Percentiles rank a stretch among this genome's conserved stretches.
phyloP scores from a whole-genome alignment of 1,284 basidiomycete genomes.

The Gymnopus androsaceus region DNA sequence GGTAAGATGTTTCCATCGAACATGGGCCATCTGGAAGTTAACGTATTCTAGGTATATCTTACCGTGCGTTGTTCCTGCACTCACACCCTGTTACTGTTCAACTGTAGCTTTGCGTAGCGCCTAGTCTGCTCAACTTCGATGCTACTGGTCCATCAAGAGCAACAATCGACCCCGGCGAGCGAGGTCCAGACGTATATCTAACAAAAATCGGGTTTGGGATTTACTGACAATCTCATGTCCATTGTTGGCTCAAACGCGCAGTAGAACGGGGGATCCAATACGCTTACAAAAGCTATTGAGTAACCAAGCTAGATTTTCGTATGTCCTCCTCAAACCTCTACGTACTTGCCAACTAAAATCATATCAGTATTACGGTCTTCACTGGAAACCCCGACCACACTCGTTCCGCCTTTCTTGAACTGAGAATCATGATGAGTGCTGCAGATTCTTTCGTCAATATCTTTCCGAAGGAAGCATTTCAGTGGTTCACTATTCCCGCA shows the following conservation, averaged over 20 bases:
- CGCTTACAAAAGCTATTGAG: constrained; percentile 26
- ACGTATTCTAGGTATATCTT: constrained; percentile 11
- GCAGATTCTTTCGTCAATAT: constrained; percentile 15
- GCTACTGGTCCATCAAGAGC: constrained; percentile 20
- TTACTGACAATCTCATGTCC: not conserved
- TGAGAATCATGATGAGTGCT: constrained; percentile 15
- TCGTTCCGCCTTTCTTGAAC: not conserved
- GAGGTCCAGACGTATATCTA: constrained; percentile 27
- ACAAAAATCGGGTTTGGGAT: constrained; percentile 23
- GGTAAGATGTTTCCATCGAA: constrained; percentile 14
- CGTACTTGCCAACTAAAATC: not conserved
- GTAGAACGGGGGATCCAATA: constrained; percentile 27
- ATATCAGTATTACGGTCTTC: constrained; percentile 25
- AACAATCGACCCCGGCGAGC: constrained; percentile 25
- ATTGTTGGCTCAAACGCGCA: not conserved
- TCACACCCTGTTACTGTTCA: no score
- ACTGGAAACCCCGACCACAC: constrained; percentile 23
- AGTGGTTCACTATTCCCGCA: constrained; percentile 25
- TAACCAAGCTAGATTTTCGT: constrained; percentile 28
- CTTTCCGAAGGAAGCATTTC: constrained; percentile 21
- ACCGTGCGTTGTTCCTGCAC: not conserved
- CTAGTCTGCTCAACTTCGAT: constrained; percentile 20
- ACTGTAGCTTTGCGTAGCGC: no score
- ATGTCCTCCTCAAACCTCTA: not conserved
- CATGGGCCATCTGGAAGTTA: not conserved